Evolutionary conservation across 2,329 filamentous ascomycete genomes (phyloP), one percentile per base, ranked within the genome.

Genomic region (Penicillium thymicola): DNA sequence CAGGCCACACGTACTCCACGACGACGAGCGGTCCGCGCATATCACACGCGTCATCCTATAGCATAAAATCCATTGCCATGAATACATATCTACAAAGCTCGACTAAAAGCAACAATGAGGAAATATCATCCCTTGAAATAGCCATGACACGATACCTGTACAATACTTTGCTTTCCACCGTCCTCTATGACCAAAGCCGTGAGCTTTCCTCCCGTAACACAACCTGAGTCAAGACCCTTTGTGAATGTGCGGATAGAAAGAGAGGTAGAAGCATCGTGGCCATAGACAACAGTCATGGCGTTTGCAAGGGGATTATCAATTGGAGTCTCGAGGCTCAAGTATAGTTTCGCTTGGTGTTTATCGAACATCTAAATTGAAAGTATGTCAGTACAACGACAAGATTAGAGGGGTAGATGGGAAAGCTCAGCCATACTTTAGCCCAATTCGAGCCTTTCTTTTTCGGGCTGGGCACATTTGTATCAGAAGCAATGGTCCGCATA

Each of bases 191-290:
- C 80, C 57, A 96, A 73, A 1, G 89, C 92, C 0, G 89, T 90
- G 62, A 99, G 77, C 60, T 85, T 80, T 1, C 86, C 86, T 11
- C 92, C 92, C 60, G 83, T 84, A 3, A 90, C 85, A 71, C 94
- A 97, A 0, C 86, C 88, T 0, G 89, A 89, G 73, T 97, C 94
- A 45, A 97, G 78, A 0, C 94, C 94, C 68, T 92, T 90, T 4
- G 88, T 89, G 73, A 90, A 95, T 47, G 82, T 79, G 48, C 84
- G 73, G 18, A 88, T 74, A 67, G 83, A 82, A 27, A 95, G 81
- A 0, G 91, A 92, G 3, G 77, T 76, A 66, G 87, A 86, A 23
- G 90, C 84, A 70, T 97, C 90, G 70, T 97, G 93, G 5, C 92
- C 92, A 73, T 96, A 97, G 55, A 96, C 81, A 40, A 96, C 88